Conservation (phyloP, 2,329 filamentous ascomycete species). For the Colletotrichum sp. region DNA sequence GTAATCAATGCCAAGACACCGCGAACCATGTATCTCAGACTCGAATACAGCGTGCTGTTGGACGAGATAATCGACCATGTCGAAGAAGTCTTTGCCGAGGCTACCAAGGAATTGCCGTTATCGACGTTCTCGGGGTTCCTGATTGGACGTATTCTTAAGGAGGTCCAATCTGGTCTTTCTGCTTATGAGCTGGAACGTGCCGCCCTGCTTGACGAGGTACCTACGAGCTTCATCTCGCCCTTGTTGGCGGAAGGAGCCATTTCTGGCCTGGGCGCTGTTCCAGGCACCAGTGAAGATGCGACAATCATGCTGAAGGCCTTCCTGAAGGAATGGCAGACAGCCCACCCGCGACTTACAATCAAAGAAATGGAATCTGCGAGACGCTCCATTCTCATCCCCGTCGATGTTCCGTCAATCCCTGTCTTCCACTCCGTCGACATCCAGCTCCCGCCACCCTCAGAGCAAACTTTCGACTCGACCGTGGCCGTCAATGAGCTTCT, state of each 20-base stretch:
- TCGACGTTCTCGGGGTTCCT: slow-evolving; percentile 53
- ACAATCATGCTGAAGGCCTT: slow-evolving; percentile 32
- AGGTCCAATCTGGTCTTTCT: slow-evolving; percentile 49
- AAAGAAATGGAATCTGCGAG: slow-evolving; percentile 32
- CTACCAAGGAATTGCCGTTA: slow-evolving; percentile 45
- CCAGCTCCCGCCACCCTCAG: slow-evolving; percentile 31
- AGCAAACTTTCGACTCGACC: slow-evolving; percentile 36
- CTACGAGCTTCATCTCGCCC: slow-evolving; percentile 51
- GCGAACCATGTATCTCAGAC: slow-evolving; percentile 67
- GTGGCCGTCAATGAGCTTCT: slow-evolving; percentile 70
- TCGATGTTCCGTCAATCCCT: slow-evolving; percentile 84
- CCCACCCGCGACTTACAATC: slow-evolving; percentile 36
- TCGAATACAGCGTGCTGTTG: slow-evolving; percentile 79
- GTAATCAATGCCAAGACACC: slow-evolving; percentile 36
- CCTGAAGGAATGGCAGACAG: slow-evolving; percentile 41
- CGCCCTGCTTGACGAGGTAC: slow-evolving; percentile 56
- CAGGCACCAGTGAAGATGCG: slow-evolving; percentile 37
- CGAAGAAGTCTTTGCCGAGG: slow-evolving; percentile 43
- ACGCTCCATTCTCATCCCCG: slow-evolving; percentile 81
- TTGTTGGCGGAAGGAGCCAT: slow-evolving; percentile 57
- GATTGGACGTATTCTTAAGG: slow-evolving; percentile 45
- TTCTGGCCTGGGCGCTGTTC: slow-evolving; percentile 49
- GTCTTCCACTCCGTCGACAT: slow-evolving; percentile 83
- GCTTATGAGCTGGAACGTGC: slow-evolving; percentile 61
- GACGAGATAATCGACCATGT: slow-evolving; percentile 70